Percentiles rank a stretch among this genome's conserved stretches.
These are phyloP conservation scores for Trifolium fragiferum DNA, from an alignment of 306 rosid species.

Conservation along the genomic window DNA sequence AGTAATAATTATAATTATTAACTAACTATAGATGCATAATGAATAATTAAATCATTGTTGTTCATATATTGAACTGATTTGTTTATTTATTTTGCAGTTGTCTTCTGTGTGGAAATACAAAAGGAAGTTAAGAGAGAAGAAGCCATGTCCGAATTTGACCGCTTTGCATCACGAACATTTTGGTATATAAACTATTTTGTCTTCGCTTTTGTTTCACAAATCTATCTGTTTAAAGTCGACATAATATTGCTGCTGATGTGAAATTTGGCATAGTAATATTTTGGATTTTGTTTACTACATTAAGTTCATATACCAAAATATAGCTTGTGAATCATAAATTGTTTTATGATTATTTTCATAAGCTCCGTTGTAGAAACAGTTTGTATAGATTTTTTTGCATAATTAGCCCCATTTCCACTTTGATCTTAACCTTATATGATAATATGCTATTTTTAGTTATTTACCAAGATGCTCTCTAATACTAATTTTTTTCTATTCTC, in stretches of 20 bases:
- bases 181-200: constrained; percentile 50
- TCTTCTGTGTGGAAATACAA: constrained; percentile 86
- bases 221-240: not conserved
- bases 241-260: constrained; percentile 21
- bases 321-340: not conserved
- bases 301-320: not conserved
- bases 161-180: constrained; percentile 54
- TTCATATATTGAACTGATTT: not conserved
- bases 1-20: not conserved
- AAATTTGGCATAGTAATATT: constrained; percentile 3
- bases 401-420: not conserved
- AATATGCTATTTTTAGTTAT: constrained; percentile 7
- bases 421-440: not conserved
- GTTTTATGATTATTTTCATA: not conserved
- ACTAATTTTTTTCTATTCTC: constrained; percentile 45
- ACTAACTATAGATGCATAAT: not conserved
- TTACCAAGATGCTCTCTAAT: not conserved
- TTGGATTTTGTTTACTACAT: not conserved
- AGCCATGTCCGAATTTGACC: constrained; percentile 77
- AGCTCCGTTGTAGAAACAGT: not conserved
- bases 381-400: not conserved
- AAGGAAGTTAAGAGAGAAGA: constrained; percentile 83
- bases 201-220: not conserved
- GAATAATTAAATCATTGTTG: constrained; percentile 8
- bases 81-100: constrained; percentile 56